phyloP scores from a whole-genome alignment of 805 yeast species.

The Candida nemodendra region DNA sequence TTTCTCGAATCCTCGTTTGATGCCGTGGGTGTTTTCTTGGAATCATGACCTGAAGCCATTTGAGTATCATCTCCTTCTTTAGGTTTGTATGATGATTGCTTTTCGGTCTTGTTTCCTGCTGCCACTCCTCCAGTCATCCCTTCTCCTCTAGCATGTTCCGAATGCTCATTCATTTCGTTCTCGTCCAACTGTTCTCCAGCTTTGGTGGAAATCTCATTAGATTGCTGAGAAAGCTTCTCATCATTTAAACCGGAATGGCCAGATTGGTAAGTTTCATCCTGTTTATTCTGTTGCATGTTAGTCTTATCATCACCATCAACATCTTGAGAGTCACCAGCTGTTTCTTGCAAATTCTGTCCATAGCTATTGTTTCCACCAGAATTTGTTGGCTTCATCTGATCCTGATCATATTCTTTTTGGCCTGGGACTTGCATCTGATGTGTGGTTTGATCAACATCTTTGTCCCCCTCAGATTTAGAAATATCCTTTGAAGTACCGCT shows the following conservation, averaged over 20 bases:
- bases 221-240: no score
- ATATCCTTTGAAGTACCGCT: constrained; percentile 10
- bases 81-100: no score
- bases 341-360: no score
- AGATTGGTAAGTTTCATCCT: neutral
- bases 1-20: no score
- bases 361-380: neutral
- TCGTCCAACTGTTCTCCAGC: no score
- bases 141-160: constrained; percentile 12
- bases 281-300: neutral
- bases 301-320: neutral
- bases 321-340: neutral
- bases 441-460: neutral
- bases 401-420: neutral
- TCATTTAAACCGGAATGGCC: constrained; percentile 1
- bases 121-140: constrained; percentile 14
- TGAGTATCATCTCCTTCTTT: no score
- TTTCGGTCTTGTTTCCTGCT: constrained; percentile 7
- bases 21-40: no score
- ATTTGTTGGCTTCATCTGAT: neutral
- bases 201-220: no score
- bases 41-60: no score
- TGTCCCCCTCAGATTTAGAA: neutral
- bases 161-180: constrained; percentile 8
- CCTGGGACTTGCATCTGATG: no score